Conservation (phyloP, 192 early-diverging fungal genomes). For the Linnemannia hyalina region DNA sequence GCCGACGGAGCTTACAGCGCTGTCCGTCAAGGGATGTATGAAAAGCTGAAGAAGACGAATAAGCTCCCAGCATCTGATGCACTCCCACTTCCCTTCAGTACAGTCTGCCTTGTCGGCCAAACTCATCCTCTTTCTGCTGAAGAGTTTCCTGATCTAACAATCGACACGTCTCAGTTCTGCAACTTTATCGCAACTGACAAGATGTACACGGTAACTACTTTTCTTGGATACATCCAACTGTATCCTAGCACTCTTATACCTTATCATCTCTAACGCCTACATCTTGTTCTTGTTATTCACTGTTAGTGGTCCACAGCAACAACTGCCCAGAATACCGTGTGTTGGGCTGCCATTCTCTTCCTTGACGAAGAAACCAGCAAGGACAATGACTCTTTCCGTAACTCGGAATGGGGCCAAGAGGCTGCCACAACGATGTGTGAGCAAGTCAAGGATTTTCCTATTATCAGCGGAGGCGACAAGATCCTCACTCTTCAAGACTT, state of each 20-base stretch:
- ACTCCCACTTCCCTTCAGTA: not conserved
- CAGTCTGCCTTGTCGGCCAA: slow-evolving; percentile 16
- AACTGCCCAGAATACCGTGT: not conserved
- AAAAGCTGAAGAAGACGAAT: not conserved
- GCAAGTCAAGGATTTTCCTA: slow-evolving; percentile 17
- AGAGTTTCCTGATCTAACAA: not conserved
- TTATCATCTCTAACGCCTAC: no score
- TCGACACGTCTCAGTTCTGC: not conserved
- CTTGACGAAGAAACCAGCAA: not conserved
- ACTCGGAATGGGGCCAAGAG: slow-evolving; percentile 10
- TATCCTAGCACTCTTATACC: no score
- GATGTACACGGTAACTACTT: not conserved
- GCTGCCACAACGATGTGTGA: slow-evolving; percentile 10
- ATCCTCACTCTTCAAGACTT: slow-evolving; percentile 2
- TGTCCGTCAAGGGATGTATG: slow-evolving; percentile 21
- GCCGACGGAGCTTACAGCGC: slow-evolving; percentile 43
- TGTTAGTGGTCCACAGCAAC: slow-evolving; percentile 12
- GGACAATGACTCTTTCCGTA: not conserved
- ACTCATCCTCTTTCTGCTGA: not conserved
- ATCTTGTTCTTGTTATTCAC: no score
- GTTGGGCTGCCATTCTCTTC: not conserved
- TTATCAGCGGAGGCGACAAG: not conserved
- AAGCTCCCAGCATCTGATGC: not conserved
- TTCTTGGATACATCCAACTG: no score
- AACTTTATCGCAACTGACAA: not conserved